These are phyloP conservation scores for Maudiozyma bulderi DNA, from an alignment of 805 yeast genomes.

Conservation along the genomic window DNA sequence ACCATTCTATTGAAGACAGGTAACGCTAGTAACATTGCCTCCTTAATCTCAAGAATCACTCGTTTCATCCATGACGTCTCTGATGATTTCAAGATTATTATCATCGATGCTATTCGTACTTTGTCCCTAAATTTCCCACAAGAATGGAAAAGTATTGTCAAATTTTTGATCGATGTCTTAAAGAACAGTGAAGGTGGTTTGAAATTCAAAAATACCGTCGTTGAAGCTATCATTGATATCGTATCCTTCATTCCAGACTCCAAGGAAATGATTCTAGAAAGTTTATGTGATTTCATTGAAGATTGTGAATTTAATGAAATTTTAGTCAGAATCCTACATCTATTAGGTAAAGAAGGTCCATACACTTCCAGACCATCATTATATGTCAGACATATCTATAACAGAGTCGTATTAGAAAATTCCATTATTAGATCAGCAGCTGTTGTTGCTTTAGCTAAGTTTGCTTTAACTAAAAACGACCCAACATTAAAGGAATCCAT, in stretches of 20 bases:
- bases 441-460: conserved; percentile 82
- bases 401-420: conserved; percentile 92
- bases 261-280: conserved; percentile 72
- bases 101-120: conserved; percentile 89
- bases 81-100: conserved; percentile 91
- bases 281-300: conserved; percentile 92
- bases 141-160: conserved; percentile 73
- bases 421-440: conserved; percentile 95
- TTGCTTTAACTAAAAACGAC: conserved; percentile 68
- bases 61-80: conserved; percentile 87
- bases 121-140: conserved; percentile 88
- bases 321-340: conserved; percentile 82
- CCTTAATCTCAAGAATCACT: conserved; percentile 78
- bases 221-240: conserved; percentile 88
- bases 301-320: conserved; percentile 96
- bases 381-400: conserved; percentile 91
- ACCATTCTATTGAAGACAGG: conserved; percentile 94
- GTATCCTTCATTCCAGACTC: conserved; percentile 80
- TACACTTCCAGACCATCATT: conserved; percentile 73
- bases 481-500: conserved; percentile 58
- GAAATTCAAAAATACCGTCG: conserved; percentile 73
- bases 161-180: conserved; percentile 72
- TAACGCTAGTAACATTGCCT: conserved; percentile 78
- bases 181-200: conserved; percentile 82
- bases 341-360: conserved; percentile 94